A percentile compares a stretch with the other conserved stretches of the same genome.
These are phyloP conservation scores for Cordyceps cicadae DNA, from an alignment of 2,329 filamentous ascomycete species.

Conservation along the genomic window DNA sequence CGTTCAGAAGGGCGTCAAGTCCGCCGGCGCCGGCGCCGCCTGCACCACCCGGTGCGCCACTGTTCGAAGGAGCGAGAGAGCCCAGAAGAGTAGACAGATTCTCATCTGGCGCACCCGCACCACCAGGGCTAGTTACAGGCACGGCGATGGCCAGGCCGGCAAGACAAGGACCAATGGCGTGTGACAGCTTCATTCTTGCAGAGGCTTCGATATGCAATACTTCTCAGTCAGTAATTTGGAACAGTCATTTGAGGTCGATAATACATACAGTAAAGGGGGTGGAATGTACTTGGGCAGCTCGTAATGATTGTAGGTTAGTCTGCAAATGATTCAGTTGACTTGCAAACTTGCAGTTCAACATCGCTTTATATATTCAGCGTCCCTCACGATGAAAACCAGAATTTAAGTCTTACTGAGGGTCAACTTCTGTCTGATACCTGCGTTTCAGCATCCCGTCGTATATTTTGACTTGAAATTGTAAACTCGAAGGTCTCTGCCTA, in stretches of 20 bases:
- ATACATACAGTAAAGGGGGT: not conserved
- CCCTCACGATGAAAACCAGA: not conserved
- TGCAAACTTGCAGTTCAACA: not conserved
- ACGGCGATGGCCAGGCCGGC: slow-evolving; percentile 1
- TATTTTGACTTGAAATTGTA: not conserved
- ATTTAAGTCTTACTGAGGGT: not conserved
- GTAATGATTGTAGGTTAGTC: not conserved
- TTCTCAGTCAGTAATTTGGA: too few species aligned
- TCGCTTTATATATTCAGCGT: not conserved
- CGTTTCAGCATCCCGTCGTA: not conserved
- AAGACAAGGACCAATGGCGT: not conserved
- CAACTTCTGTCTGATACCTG: not conserved
- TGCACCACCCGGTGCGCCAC: not conserved
- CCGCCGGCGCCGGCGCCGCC: not conserved
- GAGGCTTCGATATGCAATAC: too few species aligned
- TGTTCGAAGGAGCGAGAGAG: not conserved
- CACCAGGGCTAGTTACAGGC: not conserved
- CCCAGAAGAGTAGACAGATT: not conserved
- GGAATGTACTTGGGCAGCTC: not conserved
- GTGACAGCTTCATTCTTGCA: not conserved
- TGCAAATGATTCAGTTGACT: not conserved
- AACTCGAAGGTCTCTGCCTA: not conserved
- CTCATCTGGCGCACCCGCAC: not conserved
- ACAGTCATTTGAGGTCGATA: not conserved
- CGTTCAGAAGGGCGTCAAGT: not conserved